Base-by-base conservation (phyloP, 805 yeast genomes). In the Myxozyma neglecta region DNA sequence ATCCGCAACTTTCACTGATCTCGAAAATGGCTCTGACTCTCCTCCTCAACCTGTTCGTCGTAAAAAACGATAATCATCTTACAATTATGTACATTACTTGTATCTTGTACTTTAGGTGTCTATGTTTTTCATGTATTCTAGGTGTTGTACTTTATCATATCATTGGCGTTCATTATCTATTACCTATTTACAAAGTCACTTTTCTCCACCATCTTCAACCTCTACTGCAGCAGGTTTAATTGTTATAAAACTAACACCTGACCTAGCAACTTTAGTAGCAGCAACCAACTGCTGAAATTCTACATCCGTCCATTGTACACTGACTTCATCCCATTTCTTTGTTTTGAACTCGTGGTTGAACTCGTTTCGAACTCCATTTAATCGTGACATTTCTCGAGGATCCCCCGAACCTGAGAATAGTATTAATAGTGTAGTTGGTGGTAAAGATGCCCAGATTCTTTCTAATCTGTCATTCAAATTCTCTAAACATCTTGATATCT, bases 381-480 rank as follows among this genome's bases (percentile, higher is more conserved):
- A 35, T 20, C 61, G 46, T 7, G 56, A 76, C 65, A 73, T 70
- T 53, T 78, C 80, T 9, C 79, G 72, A 1, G 85, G 82, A 68
- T 85, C 84, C 10, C 90, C 90, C 54, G 81, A 76, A 1, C 89
- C 90, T 0, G 89, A 80, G 68, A 84, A 77, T 1, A 90, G 70
- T 0, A 90, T 75, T 14, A 92, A 67, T 24, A 85, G 73, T 0
- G 96, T 81, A 40, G 85, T 80, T 1, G 75, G 73, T 0, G 96
- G 89, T 20, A 88, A 68, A 1, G 71, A 63, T 0, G 77, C 74
- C 69, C 86, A 84, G 14, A 92, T 74, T 44, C 71, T 71, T 14
- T 72, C 65, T 7, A 92, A 65, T 37, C 86, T 72, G 1, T 68
- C 63, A 66, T 83, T 81, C 10, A 88, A 70, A 5, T 71, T 70